A percentile compares a stretch with the other conserved stretches of the same genome.
Conservation (phyloP, 202 grass and related monocot genomes). For the Zoysia matrella region DNA sequence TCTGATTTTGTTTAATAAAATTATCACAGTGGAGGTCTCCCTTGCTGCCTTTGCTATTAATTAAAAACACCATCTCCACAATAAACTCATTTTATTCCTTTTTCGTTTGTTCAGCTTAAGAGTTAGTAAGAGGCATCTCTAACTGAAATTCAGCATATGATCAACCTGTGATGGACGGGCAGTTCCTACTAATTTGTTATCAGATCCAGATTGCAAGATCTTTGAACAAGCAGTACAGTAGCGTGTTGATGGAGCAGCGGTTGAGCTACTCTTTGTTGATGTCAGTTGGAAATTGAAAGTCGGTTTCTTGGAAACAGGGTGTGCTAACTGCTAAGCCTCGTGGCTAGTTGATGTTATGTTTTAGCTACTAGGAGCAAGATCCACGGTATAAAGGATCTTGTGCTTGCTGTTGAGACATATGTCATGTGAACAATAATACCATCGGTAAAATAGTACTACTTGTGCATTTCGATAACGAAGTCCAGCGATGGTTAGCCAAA, state of each 20-base stretch:
- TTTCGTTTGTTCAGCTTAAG: not conserved
- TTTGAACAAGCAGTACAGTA: not conserved
- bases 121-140: slow-evolving; percentile 6
- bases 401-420: slow-evolving; percentile 13
- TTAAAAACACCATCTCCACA: not conserved
- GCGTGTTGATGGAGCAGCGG: too few relatives aligned
- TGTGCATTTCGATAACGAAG: not conserved
- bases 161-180: too few relatives aligned
- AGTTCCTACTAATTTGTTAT: not conserved
- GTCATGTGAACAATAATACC: not conserved
- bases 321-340: not conserved
- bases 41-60: too few relatives aligned
- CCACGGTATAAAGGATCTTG: slow-evolving; percentile 8
- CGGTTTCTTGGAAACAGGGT: not conserved
- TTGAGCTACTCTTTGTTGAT: too few relatives aligned
- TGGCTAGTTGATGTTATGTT: slow-evolving; percentile 30
- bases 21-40: too few relatives aligned
- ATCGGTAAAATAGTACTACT: not conserved
- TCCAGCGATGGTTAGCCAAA: not conserved
- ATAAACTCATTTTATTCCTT: not conserved
- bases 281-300: not conserved
- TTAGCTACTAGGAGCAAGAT: slow-evolving; percentile 36
- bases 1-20: too few relatives aligned
- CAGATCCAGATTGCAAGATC: not conserved
- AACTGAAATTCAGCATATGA: not conserved